Evolutionary conservation across 2,329 filamentous ascomycete genomes (phyloP), one percentile per base, ranked within the genome.

Genomic region (Phaeosphaeriaceae sp.): DNA sequence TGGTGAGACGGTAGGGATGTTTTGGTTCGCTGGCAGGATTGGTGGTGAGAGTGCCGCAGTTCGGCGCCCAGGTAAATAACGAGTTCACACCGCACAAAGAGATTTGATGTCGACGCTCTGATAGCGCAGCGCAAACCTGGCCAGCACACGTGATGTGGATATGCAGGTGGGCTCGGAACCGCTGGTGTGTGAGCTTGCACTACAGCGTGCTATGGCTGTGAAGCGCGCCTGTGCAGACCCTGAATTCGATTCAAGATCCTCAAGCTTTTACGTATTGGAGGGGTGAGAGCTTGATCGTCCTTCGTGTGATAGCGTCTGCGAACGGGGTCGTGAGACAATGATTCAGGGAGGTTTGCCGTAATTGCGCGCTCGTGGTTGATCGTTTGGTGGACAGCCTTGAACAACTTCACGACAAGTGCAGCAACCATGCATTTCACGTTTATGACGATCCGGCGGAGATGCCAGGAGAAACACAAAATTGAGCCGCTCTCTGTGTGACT

Each of bases 381-480:
- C 19, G 25, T n/a, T 53, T 36, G 24, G 27, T 36, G 20, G 41
- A 25, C 40, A n/a, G 20, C 22, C 51, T 46, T 21, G 25, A 31
- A 40, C 25, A 17, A 9, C 24, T 53, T 53, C 51, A 53, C 41
- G 51, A 53, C 27, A 49, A 20, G 41, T 53, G 51, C 51, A 53
- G 49, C 53, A 54, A 46, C 54, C 45, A 45, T 22, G 42, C 42
- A 45, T 45, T 24, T 52, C 56, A 61, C 40, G 51, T 59, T 54
- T 56, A 42, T 54, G 52, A 31, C 51, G 63, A 57, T 48, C 52
- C 53, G 56, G 57, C 70, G 74, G 74, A 76, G 73, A 76, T 62
- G 61, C 10, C 67, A 74, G 73, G 74, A 76, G 73, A 76, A 69
- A 66, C 48, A 40, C 47, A 52, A 63, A 50, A 24, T 56, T 63